Evolutionary conservation across 108 stramenopile species (phyloP).

Genomic region (Cyclotella cryptica): DNA sequence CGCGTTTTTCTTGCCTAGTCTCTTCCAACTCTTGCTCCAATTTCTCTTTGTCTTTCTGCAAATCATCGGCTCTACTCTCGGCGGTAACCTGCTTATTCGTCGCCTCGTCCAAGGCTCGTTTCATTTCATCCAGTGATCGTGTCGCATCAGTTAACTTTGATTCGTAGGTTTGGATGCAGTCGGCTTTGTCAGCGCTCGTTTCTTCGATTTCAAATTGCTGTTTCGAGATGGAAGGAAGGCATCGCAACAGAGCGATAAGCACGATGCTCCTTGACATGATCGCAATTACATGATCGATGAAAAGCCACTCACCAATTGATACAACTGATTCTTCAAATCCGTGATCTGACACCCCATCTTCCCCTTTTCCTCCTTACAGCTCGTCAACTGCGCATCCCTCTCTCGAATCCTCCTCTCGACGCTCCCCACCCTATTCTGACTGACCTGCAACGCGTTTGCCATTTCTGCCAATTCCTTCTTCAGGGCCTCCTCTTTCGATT

Average conservation of each 20-base stretch:
- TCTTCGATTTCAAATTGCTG: constrained; percentile 73
- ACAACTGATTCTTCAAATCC: constrained; percentile 78
- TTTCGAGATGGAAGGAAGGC: not conserved
- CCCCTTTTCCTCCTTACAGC: constrained; percentile 70
- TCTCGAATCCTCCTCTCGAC: constrained; percentile 59
- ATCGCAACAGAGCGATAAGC: not conserved
- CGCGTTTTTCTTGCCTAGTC: constrained; percentile 5
- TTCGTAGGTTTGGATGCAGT: constrained; percentile 29
- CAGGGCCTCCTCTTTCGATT: constrained; percentile 12
- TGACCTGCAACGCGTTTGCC: constrained; percentile 5
- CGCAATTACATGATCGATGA: not conserved
- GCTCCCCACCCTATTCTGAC: constrained; percentile 23
- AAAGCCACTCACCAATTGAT: constrained; percentile 62
- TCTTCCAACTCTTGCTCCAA: constrained; percentile 31
- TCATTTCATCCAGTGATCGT: constrained; percentile 19
- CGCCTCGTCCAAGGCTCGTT: constrained; percentile 16
- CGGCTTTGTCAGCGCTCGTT: constrained; percentile 54
- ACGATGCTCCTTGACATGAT: not conserved
- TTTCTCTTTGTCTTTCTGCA: constrained; percentile 22
- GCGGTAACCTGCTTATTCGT: constrained; percentile 6
- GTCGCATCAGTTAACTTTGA: constrained; percentile 53
- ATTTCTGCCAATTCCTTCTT: constrained; percentile 20
- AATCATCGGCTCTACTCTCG: constrained; percentile 26
- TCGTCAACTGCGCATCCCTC: constrained; percentile 59
- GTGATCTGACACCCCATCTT: constrained; percentile 64